These are phyloP conservation scores for Davidsoniella australis DNA, from an alignment of 2,329 filamentous ascomycete species.

Conservation along the genomic window DNA sequence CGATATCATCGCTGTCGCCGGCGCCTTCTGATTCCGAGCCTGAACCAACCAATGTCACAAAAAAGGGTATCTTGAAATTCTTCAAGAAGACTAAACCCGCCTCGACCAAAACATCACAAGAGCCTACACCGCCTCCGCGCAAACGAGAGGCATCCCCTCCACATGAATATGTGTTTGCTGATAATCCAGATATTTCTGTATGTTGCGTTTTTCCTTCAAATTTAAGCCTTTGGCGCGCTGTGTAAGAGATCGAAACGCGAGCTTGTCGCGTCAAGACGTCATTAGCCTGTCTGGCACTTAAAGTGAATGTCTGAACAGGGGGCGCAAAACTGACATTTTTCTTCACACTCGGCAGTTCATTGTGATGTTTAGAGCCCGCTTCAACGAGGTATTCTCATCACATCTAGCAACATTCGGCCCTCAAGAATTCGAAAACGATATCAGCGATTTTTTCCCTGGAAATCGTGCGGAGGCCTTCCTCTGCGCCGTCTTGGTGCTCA, in stretches of 20 bases:
- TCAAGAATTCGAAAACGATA: conserved; percentile 81
- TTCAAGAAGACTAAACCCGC: conserved; percentile 26
- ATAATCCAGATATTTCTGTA: conserved; percentile 86
- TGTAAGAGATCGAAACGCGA: conserved; percentile 27
- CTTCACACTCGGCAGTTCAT: conserved; percentile 51
- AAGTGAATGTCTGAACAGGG: neutral
- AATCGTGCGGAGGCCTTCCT: conserved; percentile 76
- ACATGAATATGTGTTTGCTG: conserved; percentile 76
- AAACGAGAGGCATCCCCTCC: conserved; percentile 78
- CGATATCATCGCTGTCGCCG: conserved; percentile 31
- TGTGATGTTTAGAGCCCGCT: conserved; percentile 92
- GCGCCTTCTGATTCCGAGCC: conserved; percentile 29
- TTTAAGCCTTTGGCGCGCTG: conserved; percentile 8
- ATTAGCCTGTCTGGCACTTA: conserved; percentile 13
- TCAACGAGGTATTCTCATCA: conserved; percentile 75
- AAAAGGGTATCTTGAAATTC: conserved; percentile 48
- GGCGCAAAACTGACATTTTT: conserved; percentile 18
- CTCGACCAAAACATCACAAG: conserved; percentile 28
- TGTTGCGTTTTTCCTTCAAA: conserved; percentile 25
- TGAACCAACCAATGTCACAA: conserved; percentile 35
- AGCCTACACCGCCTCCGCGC: conserved; percentile 47
- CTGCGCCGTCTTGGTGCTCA: conserved; percentile 71
- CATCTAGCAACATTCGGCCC: conserved; percentile 81
- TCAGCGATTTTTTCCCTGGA: conserved; percentile 61
- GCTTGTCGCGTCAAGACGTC: conserved; percentile 32